Evolutionary conservation across 2,329 filamentous ascomycete genomes (phyloP).

Genomic region (Xylaria sp.): DNA sequence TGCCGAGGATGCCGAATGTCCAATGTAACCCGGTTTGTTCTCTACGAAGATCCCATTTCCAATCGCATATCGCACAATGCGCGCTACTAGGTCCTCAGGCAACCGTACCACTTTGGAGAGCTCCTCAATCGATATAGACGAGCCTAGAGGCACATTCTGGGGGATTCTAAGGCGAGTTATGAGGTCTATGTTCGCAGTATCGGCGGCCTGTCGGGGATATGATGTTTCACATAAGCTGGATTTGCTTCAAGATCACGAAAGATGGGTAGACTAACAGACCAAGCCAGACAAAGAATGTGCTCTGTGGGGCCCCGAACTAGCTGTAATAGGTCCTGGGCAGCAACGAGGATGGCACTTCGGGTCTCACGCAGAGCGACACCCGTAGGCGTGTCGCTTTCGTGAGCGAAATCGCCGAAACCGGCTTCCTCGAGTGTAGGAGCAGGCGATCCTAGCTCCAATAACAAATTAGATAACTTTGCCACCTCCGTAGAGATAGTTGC

Average conservation of each 20-base stretch:
- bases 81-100: slow-evolving; percentile 11
- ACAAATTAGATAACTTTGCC: slow-evolving; percentile 26
- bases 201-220: slow-evolving; percentile 26
- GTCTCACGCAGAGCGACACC: slow-evolving; percentile 31
- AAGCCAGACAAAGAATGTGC: slow-evolving; percentile 33
- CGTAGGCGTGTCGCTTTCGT: slow-evolving; percentile 24
- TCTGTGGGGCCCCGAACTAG: slow-evolving; percentile 36
- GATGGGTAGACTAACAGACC: slow-evolving; percentile 32
- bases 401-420: slow-evolving; percentile 29
- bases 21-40: slow-evolving; percentile 1
- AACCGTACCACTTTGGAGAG: slow-evolving; percentile 2
- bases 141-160: slow-evolving; percentile 1
- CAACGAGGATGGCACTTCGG: slow-evolving; percentile 33
- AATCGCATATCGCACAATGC: slow-evolving; percentile 24
- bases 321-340: slow-evolving; percentile 34
- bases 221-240: slow-evolving; percentile 1
- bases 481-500: slow-evolving; percentile 32
- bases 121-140: slow-evolving; percentile 8
- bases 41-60: slow-evolving; percentile 18
- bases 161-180: slow-evolving; percentile 27
- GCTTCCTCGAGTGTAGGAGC: slow-evolving; percentile 31
- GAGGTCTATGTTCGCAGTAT: slow-evolving; percentile 31
- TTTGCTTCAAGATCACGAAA: neutral
- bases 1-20: slow-evolving; percentile 14
- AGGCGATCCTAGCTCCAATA: slow-evolving; percentile 27